phyloP scores from a whole-genome alignment of 2,329 filamentous ascomycete genomes.

The Aspergillus sclerotialis region DNA sequence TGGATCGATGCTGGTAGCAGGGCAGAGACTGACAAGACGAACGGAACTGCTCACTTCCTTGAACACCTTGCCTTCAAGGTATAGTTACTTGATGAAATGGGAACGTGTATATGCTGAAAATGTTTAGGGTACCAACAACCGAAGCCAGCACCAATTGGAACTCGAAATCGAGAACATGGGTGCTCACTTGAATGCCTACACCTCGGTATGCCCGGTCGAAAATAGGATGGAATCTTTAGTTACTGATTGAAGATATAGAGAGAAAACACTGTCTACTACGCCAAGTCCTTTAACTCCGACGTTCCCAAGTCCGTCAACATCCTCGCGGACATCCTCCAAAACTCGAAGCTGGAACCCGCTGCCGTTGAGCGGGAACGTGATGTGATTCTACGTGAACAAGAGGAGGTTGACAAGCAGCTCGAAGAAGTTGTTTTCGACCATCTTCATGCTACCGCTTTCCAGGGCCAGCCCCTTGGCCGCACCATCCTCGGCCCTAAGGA shows the following conservation, averaged over 20 bases:
- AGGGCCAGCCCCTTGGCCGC: conserved; percentile 89
- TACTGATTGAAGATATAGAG: conserved; percentile 51
- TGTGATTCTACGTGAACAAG: conserved; percentile 96
- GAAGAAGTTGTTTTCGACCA: conserved; percentile 99
- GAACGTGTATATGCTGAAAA: conserved; percentile 8
- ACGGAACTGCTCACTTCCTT: conserved; percentile 98
- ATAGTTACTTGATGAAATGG: conserved; percentile 18
- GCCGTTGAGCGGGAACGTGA: conserved; percentile 97
- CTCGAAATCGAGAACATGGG: conserved; percentile 99
- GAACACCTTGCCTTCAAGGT: conserved; percentile 99
- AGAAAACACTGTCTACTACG: conserved; percentile 99
- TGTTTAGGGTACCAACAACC: conserved; percentile 72
- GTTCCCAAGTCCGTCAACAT: conserved; percentile 96
- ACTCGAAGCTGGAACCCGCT: conserved; percentile 90
- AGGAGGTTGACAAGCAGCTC: conserved; percentile 99
- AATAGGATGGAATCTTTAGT: conserved; percentile 8
- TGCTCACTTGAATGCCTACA: conserved; percentile 98
- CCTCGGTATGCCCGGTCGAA: conserved; percentile 63
- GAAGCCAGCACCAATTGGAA: conserved; percentile 95
- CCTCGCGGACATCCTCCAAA: conserved; percentile 96
- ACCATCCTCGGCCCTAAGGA: conserved; percentile 96
- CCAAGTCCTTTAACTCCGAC: conserved; percentile 97
- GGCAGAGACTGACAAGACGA: conserved; percentile 96
- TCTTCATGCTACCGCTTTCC: conserved; percentile 95
- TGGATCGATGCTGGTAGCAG: conserved; percentile 99